phyloP scores from a whole-genome alignment of 331 rosid genomes.

The Spiraea crenata region DNA sequence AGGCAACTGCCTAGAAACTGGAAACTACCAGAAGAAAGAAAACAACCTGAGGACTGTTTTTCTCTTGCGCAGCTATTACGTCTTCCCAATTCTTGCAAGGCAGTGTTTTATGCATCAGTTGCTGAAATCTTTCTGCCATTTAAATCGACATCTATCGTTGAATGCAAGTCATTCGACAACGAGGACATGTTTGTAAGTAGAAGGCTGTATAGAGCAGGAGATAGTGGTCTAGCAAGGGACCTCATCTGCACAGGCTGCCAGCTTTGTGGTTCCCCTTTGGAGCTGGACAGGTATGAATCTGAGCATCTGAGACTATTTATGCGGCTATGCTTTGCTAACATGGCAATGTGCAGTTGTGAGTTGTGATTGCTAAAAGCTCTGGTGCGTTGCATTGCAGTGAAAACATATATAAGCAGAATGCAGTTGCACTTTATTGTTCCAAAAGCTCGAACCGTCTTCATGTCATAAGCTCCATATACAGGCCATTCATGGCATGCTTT shows the following conservation, averaged over 20 bases:
- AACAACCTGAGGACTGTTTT: slow-evolving; percentile 38
- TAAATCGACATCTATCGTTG: slow-evolving; percentile 17
- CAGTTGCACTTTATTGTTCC: slow-evolving; percentile 50
- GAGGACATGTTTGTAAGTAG: slow-evolving; percentile 62
- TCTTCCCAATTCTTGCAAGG: slow-evolving; percentile 49
- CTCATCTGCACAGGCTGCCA: slow-evolving; percentile 81
- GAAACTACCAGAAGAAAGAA: slow-evolving; percentile 51
- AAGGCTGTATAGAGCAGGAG: slow-evolving; percentile 42
- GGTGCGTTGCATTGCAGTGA: slow-evolving; percentile 30
- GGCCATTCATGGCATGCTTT: slow-evolving; percentile 71
- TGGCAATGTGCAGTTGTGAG: not conserved
- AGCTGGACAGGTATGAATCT: slow-evolving; percentile 33
- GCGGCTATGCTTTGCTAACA: not conserved
- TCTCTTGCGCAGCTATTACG: slow-evolving; percentile 49
- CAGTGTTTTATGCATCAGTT: slow-evolving; percentile 53
- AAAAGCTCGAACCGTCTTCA: slow-evolving; percentile 63
- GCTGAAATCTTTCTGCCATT: slow-evolving; percentile 56
- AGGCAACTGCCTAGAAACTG: slow-evolving; percentile 49
- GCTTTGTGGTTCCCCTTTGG: slow-evolving; percentile 71
- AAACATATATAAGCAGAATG: slow-evolving; percentile 31
- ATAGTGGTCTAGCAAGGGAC: slow-evolving; percentile 46
- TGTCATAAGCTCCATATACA: slow-evolving; percentile 58
- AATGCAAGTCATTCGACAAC: slow-evolving; percentile 24
- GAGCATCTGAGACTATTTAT: not conserved
- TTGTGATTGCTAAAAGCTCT: slow-evolving; percentile 21